A percentile compares a stretch with the other conserved stretches of the same genome.
These are phyloP conservation scores for Piloderma croceum DNA, from an alignment of 768 basidiomycete species.

Conservation along the genomic window DNA sequence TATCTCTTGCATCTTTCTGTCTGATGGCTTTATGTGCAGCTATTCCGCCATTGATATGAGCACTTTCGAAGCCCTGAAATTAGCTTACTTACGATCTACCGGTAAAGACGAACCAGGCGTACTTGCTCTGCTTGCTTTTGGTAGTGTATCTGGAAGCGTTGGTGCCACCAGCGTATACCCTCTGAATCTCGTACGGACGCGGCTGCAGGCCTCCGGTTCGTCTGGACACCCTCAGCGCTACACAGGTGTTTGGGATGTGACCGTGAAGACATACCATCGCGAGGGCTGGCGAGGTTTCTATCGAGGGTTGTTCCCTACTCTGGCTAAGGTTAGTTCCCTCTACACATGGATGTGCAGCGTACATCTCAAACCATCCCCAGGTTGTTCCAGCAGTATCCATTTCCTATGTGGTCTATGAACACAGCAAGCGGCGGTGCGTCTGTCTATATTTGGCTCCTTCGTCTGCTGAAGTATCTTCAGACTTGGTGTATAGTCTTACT, in stretches of 20 bases:
- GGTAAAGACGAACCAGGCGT: conserved; percentile 87
- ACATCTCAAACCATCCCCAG: conserved; percentile 30
- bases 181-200: conserved; percentile 85
- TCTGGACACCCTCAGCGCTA: conserved; percentile 92
- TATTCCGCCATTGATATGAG: conserved; percentile 97
- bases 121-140: conserved; percentile 82
- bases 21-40: conserved; percentile 29
- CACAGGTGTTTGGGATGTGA: conserved; percentile 82
- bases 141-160: conserved; percentile 88
- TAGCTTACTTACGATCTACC: conserved; percentile 82
- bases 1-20: conserved; percentile 8
- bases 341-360: conserved; percentile 2
- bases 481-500: conserved; percentile 61
- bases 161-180: conserved; percentile 94
- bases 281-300: conserved; percentile 97
- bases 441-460: conserved; percentile 5
- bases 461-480: conserved; percentile 26
- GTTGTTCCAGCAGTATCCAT: conserved; percentile 96
- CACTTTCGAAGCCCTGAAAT: conserved; percentile 93
- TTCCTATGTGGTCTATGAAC: conserved; percentile 92
- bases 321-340: conserved; percentile 67
- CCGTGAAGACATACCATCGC: conserved; percentile 66
- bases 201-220: conserved; percentile 93
- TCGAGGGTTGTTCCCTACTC: conserved; percentile 83
- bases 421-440: conserved; percentile 70